Evolutionary conservation across 2,329 filamentous ascomycete genomes (phyloP), one percentile per base, ranked within the genome.

Genomic region (Colletotrichum shisoi): DNA sequence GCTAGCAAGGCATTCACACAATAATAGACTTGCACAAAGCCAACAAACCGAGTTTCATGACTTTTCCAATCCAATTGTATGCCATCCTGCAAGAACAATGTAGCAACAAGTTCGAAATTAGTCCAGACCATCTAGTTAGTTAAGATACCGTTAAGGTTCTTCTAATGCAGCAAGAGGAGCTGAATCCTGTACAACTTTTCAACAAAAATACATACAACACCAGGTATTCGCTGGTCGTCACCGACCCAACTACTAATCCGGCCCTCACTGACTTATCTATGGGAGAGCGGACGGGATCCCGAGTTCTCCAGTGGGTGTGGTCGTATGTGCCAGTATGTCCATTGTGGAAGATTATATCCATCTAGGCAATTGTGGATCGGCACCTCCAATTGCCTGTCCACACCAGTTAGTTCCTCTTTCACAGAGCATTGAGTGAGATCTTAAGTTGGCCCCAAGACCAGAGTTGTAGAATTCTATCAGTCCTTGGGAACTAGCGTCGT

Each of bases 271-370:
- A 44, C 44, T 48, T 49, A 37, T 51, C 44, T 42, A 63, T 52
- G 39, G 46, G 56, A 63, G 39, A 60, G 62, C 56, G 56, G 46
- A 60, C 54, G 45, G 39, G 27, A 63, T 63, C 62, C 44, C 39
- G 45, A 52, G 46, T 63, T 63, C 19, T 42, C 39, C 45, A 63
- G 39, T 51, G 53, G 53, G 60, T 62, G 44, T 49, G 34, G 34
- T 12, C 60, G 44, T 42, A 58, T 58, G 53, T 63, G 6, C 2
- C 1, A 0, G 1, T 0, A 1, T 0, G 2, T 0, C 1, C 1
- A 1, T 1, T 8, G 2, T 7, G 1, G 4, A 3, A 12, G 4
- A 4, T 1, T n/a, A 53, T 24, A n/a, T 12, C 11, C 9, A 21
- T 4, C 17, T 3, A n/a, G 8, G 17, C 3, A 1, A 1, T 6